phyloP scores from a whole-genome alignment of 345 rosid species.

The Rhodamnia rubescens region DNA sequence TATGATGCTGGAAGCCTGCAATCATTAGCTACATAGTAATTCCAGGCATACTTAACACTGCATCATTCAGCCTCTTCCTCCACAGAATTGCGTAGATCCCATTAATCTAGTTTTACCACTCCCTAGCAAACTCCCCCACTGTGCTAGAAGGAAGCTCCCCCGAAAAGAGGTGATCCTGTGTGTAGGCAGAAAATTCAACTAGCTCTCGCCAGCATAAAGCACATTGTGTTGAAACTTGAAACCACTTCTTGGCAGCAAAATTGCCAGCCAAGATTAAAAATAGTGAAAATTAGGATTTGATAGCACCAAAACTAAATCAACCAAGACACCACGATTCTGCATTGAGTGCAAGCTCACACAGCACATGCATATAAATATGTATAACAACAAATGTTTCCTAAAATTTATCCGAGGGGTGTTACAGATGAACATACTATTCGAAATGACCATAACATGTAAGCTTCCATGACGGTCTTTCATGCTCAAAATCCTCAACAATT shows the following conservation, averaged over 20 bases:
- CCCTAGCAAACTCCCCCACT: background rate
- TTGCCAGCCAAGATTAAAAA: background rate
- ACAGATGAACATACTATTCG: slow-evolving; percentile 38
- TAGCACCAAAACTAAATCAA: background rate
- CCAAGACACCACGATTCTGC: background rate
- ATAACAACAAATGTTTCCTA: background rate
- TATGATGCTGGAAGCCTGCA: background rate
- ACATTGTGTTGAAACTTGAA: background rate
- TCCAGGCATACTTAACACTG: background rate
- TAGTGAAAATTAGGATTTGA: background rate
- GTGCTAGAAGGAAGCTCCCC: background rate
- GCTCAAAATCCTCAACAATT: slow-evolving; percentile 64
- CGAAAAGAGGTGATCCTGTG: background rate
- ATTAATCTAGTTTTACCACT: background rate
- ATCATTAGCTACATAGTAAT: background rate
- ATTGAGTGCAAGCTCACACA: background rate
- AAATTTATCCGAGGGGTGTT: background rate
- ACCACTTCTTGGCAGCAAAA: background rate
- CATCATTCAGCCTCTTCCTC: background rate
- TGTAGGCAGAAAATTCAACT: background rate
- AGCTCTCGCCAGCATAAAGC: background rate
- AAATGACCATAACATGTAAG: slow-evolving; percentile 83
- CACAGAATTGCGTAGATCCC: background rate
- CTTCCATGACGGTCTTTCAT: slow-evolving; percentile 85
- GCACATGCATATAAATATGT: background rate